phyloP scores from a whole-genome alignment of 257 asterid species.

The Solanum phureja region DNA sequence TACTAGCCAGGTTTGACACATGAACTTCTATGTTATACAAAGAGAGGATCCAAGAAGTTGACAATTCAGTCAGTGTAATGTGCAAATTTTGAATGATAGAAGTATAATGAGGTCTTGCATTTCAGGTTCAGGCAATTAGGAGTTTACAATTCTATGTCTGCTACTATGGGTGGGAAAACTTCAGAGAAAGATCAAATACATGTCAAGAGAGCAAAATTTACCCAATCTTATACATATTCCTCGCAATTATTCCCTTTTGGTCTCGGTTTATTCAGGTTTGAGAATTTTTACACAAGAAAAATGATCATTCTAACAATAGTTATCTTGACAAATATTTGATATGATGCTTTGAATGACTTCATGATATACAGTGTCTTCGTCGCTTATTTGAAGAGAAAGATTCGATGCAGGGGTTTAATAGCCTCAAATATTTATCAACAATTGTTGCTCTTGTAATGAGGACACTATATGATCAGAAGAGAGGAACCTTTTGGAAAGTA shows the following conservation, averaged over 20 bases:
- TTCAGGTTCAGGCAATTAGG: slow-evolving; percentile 75
- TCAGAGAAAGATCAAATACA: slow-evolving; percentile 32
- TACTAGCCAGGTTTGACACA: slow-evolving; percentile 71
- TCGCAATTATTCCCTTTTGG: slow-evolving; percentile 69
- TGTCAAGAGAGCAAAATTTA: slow-evolving; percentile 14
- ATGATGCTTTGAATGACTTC: neutral
- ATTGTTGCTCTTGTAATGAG: slow-evolving; percentile 57
- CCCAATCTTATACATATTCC: slow-evolving; percentile 23
- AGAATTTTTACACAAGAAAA: neutral
- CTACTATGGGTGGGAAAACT: slow-evolving; percentile 66
- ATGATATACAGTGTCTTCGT: slow-evolving; percentile 47
- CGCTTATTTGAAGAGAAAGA: slow-evolving; percentile 53
- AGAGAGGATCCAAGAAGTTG: neutral
- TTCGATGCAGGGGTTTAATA: slow-evolving; percentile 30
- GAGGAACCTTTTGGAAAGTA: slow-evolving; percentile 25
- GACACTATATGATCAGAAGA: slow-evolving; percentile 23
- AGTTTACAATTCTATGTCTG: slow-evolving; percentile 50
- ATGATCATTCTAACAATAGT: neutral
- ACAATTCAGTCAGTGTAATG: neutral
- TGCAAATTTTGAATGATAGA: neutral
- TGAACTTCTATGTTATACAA: neutral
- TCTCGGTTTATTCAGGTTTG: slow-evolving; percentile 59
- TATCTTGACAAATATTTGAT: neutral
- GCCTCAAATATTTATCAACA: slow-evolving; percentile 57
- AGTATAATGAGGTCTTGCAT: neutral